phyloP scores from a whole-genome alignment of 192 early-diverging fungal genomes.

The Coemansia sp. region DNA sequence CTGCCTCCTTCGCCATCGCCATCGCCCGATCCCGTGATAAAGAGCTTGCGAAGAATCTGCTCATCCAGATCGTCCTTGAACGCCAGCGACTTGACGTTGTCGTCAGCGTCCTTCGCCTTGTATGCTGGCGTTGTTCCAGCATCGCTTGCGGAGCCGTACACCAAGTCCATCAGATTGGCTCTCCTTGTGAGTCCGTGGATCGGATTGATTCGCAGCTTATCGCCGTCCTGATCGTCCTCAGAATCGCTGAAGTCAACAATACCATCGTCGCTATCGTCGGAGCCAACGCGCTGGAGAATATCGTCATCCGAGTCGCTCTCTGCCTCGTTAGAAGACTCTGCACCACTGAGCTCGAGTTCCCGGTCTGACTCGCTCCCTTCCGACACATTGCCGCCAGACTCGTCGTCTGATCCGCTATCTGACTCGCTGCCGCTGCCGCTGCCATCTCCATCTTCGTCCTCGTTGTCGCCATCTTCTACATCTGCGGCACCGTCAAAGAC shows the following conservation, averaged over 20 bases:
- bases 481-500: conserved; percentile 56
- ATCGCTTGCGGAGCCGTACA: conserved; percentile 71
- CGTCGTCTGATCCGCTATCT: conserved; percentile 19
- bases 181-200: conserved; percentile 56
- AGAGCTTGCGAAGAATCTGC: conserved; percentile 24
- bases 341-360: conserved; percentile 38
- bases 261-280: conserved; percentile 4
- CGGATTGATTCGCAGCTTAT: conserved; percentile 28
- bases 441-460: conserved; percentile 13
- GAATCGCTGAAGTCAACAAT: neutral
- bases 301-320: conserved; percentile 35
- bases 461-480: conserved; percentile 43
- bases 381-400: conserved; percentile 21
- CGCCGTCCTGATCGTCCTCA: conserved; percentile 24
- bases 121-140: conserved; percentile 38
- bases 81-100: conserved; percentile 38
- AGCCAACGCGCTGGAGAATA: conserved; percentile 29
- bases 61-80: conserved; percentile 37
- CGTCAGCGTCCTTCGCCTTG: conserved; percentile 53
- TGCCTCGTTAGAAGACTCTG: conserved; percentile 42
- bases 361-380: conserved; percentile 24
- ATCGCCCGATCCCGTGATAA: conserved; percentile 43
- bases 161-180: conserved; percentile 84
- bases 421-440: conserved; percentile 42
- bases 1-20: conserved; percentile 56